A percentile compares a stretch with the other conserved stretches of the same genome.
Conservation (phyloP, 2,329 filamentous ascomycete species). For the Trichoderma cornu-damae region DNA sequence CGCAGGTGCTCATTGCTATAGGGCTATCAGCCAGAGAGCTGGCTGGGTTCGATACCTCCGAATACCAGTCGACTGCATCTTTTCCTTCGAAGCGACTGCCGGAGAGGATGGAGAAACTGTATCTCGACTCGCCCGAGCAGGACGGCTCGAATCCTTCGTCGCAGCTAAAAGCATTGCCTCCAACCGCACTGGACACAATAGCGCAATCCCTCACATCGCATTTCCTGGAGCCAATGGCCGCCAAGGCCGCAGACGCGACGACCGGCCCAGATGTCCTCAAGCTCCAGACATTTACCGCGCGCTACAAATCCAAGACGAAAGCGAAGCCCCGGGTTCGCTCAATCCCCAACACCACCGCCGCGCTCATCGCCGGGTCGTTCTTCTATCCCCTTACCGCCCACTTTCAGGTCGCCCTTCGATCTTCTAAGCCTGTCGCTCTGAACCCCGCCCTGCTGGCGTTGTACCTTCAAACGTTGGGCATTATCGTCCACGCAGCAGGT, state of each 20-base stretch:
- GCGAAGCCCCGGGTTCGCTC: constrained; percentile 44
- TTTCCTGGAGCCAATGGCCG: constrained; percentile 77
- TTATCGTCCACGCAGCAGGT: constrained; percentile 78
- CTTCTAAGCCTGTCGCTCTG: constrained; percentile 56
- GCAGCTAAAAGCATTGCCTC: constrained; percentile 47
- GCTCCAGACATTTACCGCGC: constrained; percentile 78
- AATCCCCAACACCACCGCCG: constrained; percentile 72
- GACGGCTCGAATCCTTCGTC: constrained; percentile 27
- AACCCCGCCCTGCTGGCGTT: constrained; percentile 71
- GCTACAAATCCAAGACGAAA: constrained; percentile 34
- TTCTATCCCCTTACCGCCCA: constrained; percentile 82
- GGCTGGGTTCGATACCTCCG: constrained; percentile 64
- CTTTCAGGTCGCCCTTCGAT: constrained; percentile 61
- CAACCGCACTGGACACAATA: constrained; percentile 62
- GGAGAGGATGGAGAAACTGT: constrained; percentile 65
- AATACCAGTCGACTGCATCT: constrained; percentile 43
- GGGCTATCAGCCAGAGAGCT: constrained; percentile 80
- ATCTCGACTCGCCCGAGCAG: constrained; percentile 40
- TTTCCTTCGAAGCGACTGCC: constrained; percentile 84
- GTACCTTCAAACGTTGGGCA: constrained; percentile 78
- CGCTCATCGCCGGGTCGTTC: constrained; percentile 68
- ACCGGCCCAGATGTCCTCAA: constrained; percentile 82
- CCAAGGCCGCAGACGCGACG: constrained; percentile 70
- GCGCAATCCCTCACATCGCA: constrained; percentile 61
- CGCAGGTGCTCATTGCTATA: constrained; percentile 72